Conservation (phyloP, 805 yeast genomes). For the Komagataella pastoris region DNA sequence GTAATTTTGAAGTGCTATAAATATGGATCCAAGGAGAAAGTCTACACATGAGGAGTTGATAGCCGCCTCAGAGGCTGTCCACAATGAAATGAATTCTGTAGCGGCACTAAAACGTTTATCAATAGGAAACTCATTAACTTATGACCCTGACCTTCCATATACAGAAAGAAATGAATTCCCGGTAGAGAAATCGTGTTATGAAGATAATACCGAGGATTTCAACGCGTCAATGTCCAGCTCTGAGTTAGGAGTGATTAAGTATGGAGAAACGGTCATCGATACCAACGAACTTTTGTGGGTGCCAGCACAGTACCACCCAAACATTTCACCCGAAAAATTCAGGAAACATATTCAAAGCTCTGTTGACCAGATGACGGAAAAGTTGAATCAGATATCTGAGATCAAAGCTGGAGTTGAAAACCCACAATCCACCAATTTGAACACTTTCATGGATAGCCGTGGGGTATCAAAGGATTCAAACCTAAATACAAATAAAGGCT, state of each 20-base stretch:
- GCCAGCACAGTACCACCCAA: slow-evolving; percentile 90
- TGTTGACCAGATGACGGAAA: slow-evolving; percentile 36
- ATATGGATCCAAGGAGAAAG: not conserved
- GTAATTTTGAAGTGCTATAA: not conserved
- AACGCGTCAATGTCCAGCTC: not conserved
- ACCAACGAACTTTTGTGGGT: slow-evolving; percentile 71
- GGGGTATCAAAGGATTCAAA: slow-evolving; percentile 3
- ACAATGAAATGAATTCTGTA: slow-evolving; percentile 61
- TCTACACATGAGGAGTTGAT: slow-evolving; percentile 19
- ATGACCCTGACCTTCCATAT: slow-evolving; percentile 62
- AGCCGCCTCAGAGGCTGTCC: slow-evolving; percentile 66
- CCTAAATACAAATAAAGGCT: slow-evolving; percentile 3
- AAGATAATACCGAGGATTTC: slow-evolving; percentile 7
- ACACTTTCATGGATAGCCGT: slow-evolving; percentile 13
- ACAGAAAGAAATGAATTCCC: slow-evolving; percentile 6
- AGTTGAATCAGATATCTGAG: slow-evolving; percentile 10
- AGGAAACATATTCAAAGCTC: slow-evolving; percentile 49
- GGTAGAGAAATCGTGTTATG: slow-evolving; percentile 4
- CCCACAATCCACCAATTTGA: slow-evolving; percentile 7
- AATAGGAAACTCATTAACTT: slow-evolving; percentile 44
- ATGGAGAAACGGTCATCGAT: slow-evolving; percentile 12
- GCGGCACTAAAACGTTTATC: slow-evolving; percentile 63
- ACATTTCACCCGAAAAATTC: slow-evolving; percentile 84
- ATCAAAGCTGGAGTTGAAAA: slow-evolving; percentile 3
- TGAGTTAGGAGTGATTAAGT: slow-evolving; percentile 1